Conservation (phyloP, 768 basidiomycete genomes). For the Rhodotorula toruloides region DNA sequence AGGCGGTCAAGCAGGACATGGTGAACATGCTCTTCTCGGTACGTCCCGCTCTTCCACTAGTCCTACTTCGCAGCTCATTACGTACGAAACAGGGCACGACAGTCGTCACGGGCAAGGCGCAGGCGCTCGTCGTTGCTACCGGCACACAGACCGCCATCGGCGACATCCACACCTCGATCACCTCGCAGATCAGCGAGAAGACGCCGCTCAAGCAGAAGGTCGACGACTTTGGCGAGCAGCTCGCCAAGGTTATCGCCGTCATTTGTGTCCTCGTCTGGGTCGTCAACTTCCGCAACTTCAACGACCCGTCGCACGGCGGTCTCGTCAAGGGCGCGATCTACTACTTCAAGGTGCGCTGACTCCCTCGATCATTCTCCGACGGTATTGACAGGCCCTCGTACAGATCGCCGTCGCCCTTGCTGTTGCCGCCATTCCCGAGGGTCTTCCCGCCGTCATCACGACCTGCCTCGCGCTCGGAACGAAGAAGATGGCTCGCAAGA, state of each 20-base stretch:
- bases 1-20: constrained; percentile 96
- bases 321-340: constrained; percentile 89
- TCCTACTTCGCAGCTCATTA: background rate
- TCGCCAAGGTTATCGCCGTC: constrained; percentile 94
- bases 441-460: constrained; percentile 95
- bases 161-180: constrained; percentile 94
- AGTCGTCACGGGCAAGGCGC: constrained; percentile 85
- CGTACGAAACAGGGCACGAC: constrained; percentile 68
- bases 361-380: background rate
- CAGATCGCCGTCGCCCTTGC: constrained; percentile 91
- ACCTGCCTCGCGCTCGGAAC: constrained; percentile 94
- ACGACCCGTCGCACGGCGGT: constrained; percentile 88
- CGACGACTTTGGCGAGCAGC: constrained; percentile 95
- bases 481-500: constrained; percentile 98
- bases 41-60: constrained; percentile 16
- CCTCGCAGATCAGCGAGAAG: constrained; percentile 86
- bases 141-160: constrained; percentile 87
- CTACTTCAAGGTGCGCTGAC: constrained; percentile 67
- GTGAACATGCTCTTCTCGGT: constrained; percentile 92
- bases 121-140: constrained; percentile 79
- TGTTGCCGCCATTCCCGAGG: constrained; percentile 98
- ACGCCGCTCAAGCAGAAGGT: constrained; percentile 95
- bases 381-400: too few species aligned
- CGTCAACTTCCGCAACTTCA: constrained; percentile 92
- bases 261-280: constrained; percentile 98